phyloP scores from a whole-genome alignment of 2,329 filamentous ascomycete genomes.

The Orbilia javanica region DNA sequence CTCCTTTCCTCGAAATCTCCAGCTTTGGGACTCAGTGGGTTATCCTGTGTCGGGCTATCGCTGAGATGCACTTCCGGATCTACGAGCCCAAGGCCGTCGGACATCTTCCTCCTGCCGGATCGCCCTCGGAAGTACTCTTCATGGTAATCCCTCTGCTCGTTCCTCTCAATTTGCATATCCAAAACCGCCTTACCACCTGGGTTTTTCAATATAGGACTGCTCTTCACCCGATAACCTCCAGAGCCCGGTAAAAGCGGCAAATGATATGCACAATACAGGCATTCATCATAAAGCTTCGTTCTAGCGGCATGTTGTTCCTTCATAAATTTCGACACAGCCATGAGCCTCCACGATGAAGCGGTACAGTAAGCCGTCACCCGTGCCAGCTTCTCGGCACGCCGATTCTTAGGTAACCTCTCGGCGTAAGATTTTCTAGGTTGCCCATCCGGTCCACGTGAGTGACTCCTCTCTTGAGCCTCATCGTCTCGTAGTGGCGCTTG shows the following conservation, averaged over 20 bases:
- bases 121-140: conserved; percentile 89
- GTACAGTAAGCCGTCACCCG: conserved; percentile 96
- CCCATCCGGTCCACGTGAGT: conserved; percentile 68
- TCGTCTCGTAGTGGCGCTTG: conserved; percentile 69
- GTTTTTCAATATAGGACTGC: conserved; percentile 90
- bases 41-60: conserved; percentile 62
- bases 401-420: conserved; percentile 88
- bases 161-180: conserved; percentile 95
- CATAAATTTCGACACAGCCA: conserved; percentile 87
- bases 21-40: conserved; percentile 63
- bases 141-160: conserved; percentile 87
- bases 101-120: conserved; percentile 66
- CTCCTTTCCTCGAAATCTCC: conserved; percentile 50
- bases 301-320: conserved; percentile 87
- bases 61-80: conserved; percentile 57
- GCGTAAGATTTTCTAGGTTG: conserved; percentile 84
- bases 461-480: conserved; percentile 72
- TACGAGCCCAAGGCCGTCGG: conserved; percentile 62
- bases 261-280: conserved; percentile 94
- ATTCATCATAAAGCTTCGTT: conserved; percentile 98
- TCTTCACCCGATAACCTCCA: conserved; percentile 88
- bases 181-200: conserved; percentile 92
- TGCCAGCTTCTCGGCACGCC: conserved; percentile 86
- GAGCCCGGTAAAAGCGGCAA: conserved; percentile 85
- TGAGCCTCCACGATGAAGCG: conserved; percentile 91